Base-by-base conservation (phyloP, 2,329 filamentous ascomycete genomes). In the Waltergamsia citrina region DNA sequence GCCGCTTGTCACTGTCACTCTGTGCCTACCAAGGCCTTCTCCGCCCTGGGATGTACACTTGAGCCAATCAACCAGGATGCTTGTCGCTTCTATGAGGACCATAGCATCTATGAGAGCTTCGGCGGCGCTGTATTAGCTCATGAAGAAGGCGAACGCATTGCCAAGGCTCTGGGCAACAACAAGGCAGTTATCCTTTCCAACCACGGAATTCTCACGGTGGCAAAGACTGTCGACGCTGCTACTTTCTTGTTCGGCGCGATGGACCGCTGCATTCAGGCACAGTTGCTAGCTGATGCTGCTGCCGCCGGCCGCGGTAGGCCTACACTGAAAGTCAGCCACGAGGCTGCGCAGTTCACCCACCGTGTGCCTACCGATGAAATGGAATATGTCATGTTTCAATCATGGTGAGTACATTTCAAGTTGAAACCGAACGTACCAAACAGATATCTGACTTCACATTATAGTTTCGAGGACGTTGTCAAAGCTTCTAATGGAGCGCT, bases 201-300 rank as follows among this genome's bases (percentile, higher is more conserved):
- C 41, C 78, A 82, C 46, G 78, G 78, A 0, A 49, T 82, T 10
- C 48, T 82, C 28, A 81, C 75, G 0, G 73, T 76, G 0, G 78
- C 78, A 1, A 50, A 49, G 1, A 82, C 77, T 0, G 77, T 82
- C 1, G 78, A 82, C 38, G 78, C 81, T 50, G 78, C 78, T 1
- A 74, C 74, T 0, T 81, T 74, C 45, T 49, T 81, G 10, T 81
- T 79, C 47, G 71, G 67, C 2, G 25, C 37, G 12, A 26, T 57
- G 43, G 54, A 58, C 29, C 41, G 51, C 35, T 48, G 45, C 2
- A 57, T 54, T 25, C 46, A 56, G 34, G 46, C 54, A 4, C 55
- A 58, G 41, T 37, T 58, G 7, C 33, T 55, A 32, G 54, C 50
- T 0, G 55, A 56, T 24, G 47, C 51, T 9, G n/a, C n/a, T n/a